Evolutionary conservation across 495 filamentous ascomycete genomes (phyloP).

Genomic region (Viridothelium virens): DNA sequence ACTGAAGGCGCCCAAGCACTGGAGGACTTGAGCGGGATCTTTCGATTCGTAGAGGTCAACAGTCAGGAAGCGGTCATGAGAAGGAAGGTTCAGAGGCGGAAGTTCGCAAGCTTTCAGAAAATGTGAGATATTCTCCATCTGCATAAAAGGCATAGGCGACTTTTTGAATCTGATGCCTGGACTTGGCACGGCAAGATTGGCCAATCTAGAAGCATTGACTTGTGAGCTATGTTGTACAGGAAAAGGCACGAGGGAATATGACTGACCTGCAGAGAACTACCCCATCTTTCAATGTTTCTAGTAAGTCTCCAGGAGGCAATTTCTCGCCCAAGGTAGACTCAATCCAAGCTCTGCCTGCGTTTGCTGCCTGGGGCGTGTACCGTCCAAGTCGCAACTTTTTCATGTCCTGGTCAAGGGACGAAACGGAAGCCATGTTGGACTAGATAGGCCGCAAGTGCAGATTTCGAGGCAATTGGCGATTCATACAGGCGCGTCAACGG

Average conservation of each 20-base stretch:
- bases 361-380: constrained; percentile 87
- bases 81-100: constrained; percentile 74
- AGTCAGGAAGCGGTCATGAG: constrained; percentile 94
- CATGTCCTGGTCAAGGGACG: constrained; percentile 92
- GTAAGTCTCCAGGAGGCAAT: constrained; percentile 63
- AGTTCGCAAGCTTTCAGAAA: constrained; percentile 83
- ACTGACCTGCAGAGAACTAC: constrained; percentile 80
- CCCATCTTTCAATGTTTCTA: constrained; percentile 83
- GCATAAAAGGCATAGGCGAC: constrained; percentile 92
- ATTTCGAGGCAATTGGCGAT: neutral
- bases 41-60: constrained; percentile 96
- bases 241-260: neutral
- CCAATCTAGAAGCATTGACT: constrained; percentile 48
- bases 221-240: constrained; percentile 9
- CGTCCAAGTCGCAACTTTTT: constrained; percentile 83
- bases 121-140: constrained; percentile 99
- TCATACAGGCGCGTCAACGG: constrained; percentile 5
- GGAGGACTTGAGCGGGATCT: constrained; percentile 92
- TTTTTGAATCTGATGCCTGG: constrained; percentile 75
- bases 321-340: constrained; percentile 69
- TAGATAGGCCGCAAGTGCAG: neutral
- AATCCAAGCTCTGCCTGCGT: constrained; percentile 82
- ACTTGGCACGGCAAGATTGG: constrained; percentile 69
- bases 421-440: constrained; percentile 77
- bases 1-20: constrained; percentile 88